phyloP scores from a whole-genome alignment of 768 basidiomycete genomes.

The Rubroboletus satanas region DNA sequence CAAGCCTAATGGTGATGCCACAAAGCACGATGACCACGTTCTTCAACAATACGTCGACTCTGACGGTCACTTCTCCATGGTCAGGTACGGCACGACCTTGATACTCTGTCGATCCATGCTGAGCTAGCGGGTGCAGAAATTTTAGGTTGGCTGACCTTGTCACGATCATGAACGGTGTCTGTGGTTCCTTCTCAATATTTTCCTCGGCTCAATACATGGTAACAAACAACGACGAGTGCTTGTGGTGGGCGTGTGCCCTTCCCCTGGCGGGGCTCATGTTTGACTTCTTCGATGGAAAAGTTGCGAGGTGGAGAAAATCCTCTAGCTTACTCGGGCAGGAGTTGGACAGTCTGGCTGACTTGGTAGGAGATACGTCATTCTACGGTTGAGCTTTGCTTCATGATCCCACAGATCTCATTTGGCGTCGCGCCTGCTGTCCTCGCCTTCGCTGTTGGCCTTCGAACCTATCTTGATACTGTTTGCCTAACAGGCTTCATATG shows the following conservation, averaged over 20 bases:
- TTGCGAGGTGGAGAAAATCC: conserved; percentile 95
- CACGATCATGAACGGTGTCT: conserved; percentile 98
- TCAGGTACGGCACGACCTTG: conserved; percentile 55
- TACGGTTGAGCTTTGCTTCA: conserved; percentile 2
- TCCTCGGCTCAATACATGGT: conserved; percentile 86
- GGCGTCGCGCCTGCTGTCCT: conserved; percentile 95
- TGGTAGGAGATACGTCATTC: conserved; percentile 44
- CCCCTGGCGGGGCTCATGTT: conserved; percentile 95
- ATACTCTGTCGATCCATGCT: conserved; percentile 15
- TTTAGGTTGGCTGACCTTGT: conserved; percentile 97
- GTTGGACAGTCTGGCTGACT: conserved; percentile 92
- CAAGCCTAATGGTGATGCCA: conserved; percentile 16
- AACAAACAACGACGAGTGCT: conserved; percentile 70
- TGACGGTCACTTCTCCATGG: conserved; percentile 95
- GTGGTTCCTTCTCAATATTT: conserved; percentile 94
- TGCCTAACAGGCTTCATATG: conserved; percentile 89
- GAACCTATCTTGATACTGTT: conserved; percentile 87
- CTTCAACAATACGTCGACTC: conserved; percentile 84
- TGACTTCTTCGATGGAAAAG: conserved; percentile 96
- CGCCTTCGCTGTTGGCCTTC: conserved; percentile 85
- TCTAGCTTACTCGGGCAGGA: conserved; percentile 96
- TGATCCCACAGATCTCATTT: conserved; percentile 76
- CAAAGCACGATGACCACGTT: conserved; percentile 30
- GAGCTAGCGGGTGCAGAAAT: conserved; percentile 53
- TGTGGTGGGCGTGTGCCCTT: conserved; percentile 83